phyloP scores from a whole-genome alignment of 805 yeast species.

The Isabelozyma rhagii region DNA sequence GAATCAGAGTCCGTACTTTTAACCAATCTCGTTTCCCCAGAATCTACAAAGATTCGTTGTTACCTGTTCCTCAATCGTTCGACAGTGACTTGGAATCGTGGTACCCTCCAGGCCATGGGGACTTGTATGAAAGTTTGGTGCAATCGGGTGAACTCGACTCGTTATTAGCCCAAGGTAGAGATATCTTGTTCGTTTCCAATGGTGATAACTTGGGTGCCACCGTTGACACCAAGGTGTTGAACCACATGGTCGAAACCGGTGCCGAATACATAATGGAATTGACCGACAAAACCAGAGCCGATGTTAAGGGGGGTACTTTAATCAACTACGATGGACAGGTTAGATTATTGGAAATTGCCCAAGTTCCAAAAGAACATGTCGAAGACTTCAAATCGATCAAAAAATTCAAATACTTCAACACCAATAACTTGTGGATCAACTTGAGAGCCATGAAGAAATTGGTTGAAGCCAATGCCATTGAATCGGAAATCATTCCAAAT shows the following conservation, averaged over 20 bases:
- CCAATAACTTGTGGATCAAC: constrained; percentile 97
- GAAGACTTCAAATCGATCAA: constrained; percentile 98
- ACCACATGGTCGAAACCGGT: constrained; percentile 88
- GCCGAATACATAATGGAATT: constrained; percentile 98
- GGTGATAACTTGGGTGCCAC: constrained; percentile 99
- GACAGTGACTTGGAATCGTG: constrained; percentile 80
- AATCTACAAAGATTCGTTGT: constrained; percentile 88
- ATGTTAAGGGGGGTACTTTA: constrained; percentile 98
- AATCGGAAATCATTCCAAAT: constrained; percentile 95
- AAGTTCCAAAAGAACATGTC: constrained; percentile 97
- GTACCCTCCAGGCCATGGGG: constrained; percentile 99
- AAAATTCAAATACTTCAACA: constrained; percentile 96
- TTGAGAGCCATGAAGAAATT: constrained; percentile 90
- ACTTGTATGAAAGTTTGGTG: constrained; percentile 84
- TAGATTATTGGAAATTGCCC: constrained; percentile 93
- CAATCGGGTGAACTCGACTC: constrained; percentile 91
- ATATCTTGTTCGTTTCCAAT: constrained; percentile 90
- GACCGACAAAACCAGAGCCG: constrained; percentile 98
- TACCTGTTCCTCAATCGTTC: constrained; percentile 83
- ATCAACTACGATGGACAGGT: constrained; percentile 94
- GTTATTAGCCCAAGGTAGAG: constrained; percentile 89
- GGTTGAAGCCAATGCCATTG: constrained; percentile 76
- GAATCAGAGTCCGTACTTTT: constrained; percentile 91
- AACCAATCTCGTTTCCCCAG: constrained; percentile 98
- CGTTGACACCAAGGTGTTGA: constrained; percentile 84